Percentiles rank a stretch among this genome's conserved stretches.
Conservation (phyloP, 2,329 filamentous ascomycete genomes). For the Scedosporium dehoogii region DNA sequence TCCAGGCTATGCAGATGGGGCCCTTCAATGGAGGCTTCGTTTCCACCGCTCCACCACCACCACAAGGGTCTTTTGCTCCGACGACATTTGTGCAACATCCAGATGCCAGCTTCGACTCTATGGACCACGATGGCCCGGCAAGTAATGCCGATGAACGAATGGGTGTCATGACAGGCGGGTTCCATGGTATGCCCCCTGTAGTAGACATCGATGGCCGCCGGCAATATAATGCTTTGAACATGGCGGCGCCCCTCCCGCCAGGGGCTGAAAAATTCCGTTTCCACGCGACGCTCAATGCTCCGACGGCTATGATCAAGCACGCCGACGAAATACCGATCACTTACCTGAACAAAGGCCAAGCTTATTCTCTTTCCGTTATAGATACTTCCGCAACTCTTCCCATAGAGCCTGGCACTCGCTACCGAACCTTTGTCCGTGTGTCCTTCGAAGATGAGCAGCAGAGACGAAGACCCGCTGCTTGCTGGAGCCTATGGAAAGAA, state of each 20-base stretch:
- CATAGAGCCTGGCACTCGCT: slow-evolving; percentile 53
- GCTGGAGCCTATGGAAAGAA: slow-evolving; percentile 92
- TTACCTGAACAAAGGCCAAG: slow-evolving; percentile 95
- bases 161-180: slow-evolving; percentile 46
- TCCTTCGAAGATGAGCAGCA: slow-evolving; percentile 97
- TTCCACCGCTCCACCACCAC: slow-evolving; percentile 38
- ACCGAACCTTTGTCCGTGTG: slow-evolving; percentile 86
- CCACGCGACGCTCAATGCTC: slow-evolving; percentile 80
- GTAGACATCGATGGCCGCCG: slow-evolving; percentile 44
- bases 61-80: slow-evolving; percentile 58
- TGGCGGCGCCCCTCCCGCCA: slow-evolving; percentile 36
- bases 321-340: slow-evolving; percentile 90
- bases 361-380: slow-evolving; percentile 75
- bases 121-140: slow-evolving; percentile 65
- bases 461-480: slow-evolving; percentile 67
- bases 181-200: slow-evolving; percentile 52
- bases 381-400: slow-evolving; percentile 61
- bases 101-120: slow-evolving; percentile 67
- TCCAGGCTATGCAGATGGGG: slow-evolving; percentile 51
- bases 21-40: slow-evolving; percentile 61
- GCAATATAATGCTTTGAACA: slow-evolving; percentile 33
- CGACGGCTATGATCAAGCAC: slow-evolving; percentile 91
- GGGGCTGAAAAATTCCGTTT: slow-evolving; percentile 73
- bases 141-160: slow-evolving; percentile 49
- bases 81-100: slow-evolving; percentile 67